A percentile compares a stretch with the other conserved stretches of the same genome.
Conservation (phyloP, 768 basidiomycete genomes). For the Cantharellus cinnabarinus region DNA sequence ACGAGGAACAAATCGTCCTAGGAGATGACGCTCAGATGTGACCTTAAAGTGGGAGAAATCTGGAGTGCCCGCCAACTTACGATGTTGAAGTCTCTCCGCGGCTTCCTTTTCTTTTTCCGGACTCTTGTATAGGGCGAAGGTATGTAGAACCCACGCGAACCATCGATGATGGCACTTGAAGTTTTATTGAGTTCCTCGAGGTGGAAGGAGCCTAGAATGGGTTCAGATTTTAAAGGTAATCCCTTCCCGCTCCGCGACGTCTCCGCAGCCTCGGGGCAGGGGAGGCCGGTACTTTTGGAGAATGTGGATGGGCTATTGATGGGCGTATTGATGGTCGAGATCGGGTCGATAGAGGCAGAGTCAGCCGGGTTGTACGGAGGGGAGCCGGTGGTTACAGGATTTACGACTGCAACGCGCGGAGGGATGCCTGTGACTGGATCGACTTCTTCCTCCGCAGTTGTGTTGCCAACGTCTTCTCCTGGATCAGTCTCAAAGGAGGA, state of each 20-base stretch:
- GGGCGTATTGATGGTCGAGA: too few relatives aligned
- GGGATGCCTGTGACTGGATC: not conserved
- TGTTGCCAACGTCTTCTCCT: not conserved
- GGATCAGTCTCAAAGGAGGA: not conserved
- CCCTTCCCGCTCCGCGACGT: not conserved
- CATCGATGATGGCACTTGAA: not conserved
- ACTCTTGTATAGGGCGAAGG: not conserved
- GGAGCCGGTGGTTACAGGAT: not conserved
- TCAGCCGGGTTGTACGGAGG: not conserved
- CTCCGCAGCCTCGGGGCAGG: not conserved
- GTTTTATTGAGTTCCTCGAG: not conserved
- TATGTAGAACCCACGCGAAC: not conserved
- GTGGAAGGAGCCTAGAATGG: not conserved
- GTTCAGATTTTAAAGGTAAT: not conserved
- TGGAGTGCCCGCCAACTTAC: not conserved
- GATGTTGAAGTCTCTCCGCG: not conserved
- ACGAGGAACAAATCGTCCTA: not conserved
- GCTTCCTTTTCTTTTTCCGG: not conserved
- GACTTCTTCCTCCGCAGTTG: not conserved
- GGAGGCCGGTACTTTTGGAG: not conserved
- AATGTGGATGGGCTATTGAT: not conserved
- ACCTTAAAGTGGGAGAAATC: not conserved
- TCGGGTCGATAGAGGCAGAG: not conserved
- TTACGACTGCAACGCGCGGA: not conserved
- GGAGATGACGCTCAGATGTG: not conserved